A percentile compares a stretch with the other conserved stretches of the same genome.
Conservation (phyloP, 805 yeast species). For the Metschnikowia koreensis region DNA sequence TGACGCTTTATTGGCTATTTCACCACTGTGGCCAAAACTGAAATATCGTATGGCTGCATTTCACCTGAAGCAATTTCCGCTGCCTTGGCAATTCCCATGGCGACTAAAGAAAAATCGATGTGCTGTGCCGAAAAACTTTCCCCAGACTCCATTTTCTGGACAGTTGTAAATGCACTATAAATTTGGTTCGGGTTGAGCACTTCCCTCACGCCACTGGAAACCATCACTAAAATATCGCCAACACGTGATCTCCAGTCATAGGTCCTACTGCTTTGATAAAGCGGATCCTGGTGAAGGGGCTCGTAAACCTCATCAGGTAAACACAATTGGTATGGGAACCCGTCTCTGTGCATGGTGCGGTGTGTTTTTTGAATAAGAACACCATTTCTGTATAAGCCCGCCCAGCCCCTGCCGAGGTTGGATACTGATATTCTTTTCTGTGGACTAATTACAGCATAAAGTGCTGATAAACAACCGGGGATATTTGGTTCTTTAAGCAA, state of each 20-base stretch:
- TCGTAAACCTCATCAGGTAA: not conserved
- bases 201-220: constrained; percentile 2
- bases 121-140: not conserved
- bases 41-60: not conserved
- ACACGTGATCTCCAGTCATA: not conserved
- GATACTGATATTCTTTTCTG: not conserved
- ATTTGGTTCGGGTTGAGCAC: not conserved
- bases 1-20: not conserved
- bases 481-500: not conserved
- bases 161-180: not conserved
- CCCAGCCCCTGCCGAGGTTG: constrained; percentile 3
- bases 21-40: not conserved
- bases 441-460: not conserved
- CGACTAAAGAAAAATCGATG: not conserved
- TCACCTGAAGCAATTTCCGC: not conserved
- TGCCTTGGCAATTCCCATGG: constrained; percentile 3
- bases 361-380: not conserved
- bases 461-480: constrained; percentile 4
- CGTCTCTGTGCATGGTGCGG: not conserved
- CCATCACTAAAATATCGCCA: not conserved
- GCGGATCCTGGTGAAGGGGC: not conserved
- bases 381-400: constrained; percentile 3
- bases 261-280: not conserved
- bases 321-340: constrained; percentile 2
- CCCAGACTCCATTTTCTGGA: not conserved